Evolutionary conservation across 306 rosid genomes (phyloP).

Genomic region (Luffa aegyptiaca): DNA sequence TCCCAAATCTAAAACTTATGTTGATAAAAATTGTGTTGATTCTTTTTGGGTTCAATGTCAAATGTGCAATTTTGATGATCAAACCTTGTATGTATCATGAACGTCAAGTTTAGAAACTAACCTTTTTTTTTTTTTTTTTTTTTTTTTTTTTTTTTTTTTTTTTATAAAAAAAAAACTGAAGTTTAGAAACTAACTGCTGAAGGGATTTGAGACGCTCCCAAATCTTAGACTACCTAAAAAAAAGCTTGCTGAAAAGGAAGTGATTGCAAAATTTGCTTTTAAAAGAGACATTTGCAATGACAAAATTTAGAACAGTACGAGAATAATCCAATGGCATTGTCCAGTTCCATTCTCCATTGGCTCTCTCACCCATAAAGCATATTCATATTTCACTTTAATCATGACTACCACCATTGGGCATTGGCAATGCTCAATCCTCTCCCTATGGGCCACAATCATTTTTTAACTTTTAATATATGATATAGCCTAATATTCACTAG

Average conservation of each 20-base stretch:
- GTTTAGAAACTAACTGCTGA: not conserved
- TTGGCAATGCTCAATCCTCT: not conserved
- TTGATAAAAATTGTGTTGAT: no score
- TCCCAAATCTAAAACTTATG: no score
- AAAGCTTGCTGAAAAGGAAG: not conserved
- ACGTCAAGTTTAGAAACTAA: not conserved
- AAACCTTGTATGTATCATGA: not conserved
- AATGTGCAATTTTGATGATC: not conserved
- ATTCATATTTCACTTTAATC: not conserved
- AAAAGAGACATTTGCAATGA: not conserved
- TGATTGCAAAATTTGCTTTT: not conserved
- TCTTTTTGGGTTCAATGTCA: not conserved
- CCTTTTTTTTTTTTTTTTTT: no score
- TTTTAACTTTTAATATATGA: not conserved
- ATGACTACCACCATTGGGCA: not conserved
- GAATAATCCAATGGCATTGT: slow-evolving; percentile 2
- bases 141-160: no score
- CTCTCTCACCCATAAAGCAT: slow-evolving; percentile 5
- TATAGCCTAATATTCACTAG: not conserved
- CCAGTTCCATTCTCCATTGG: not conserved
- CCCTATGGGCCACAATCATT: not conserved
- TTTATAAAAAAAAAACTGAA: no score
- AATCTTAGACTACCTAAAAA: not conserved
- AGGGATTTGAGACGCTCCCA: not conserved
- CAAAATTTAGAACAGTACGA: not conserved